Evolutionary conservation across 805 yeast genomes (phyloP).

Genomic region (Ogataea ramenticola): DNA sequence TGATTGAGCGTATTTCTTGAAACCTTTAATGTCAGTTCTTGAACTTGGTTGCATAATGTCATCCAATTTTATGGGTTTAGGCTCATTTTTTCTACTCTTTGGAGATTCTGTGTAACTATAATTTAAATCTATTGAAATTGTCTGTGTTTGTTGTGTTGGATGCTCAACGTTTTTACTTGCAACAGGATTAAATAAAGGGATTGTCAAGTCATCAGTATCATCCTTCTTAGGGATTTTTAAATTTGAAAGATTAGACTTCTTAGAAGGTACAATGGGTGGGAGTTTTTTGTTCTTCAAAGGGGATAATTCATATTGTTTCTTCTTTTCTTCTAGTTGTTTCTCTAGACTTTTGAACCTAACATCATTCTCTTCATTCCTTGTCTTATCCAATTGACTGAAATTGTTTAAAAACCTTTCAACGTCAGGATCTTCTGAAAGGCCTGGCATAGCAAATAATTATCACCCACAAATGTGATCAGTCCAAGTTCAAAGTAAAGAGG

Average conservation of each 20-base stretch:
- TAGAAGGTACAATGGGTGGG: slow-evolving; percentile 22
- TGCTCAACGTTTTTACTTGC: background rate
- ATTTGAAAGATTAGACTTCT: slow-evolving; percentile 9
- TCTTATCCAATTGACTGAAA: slow-evolving; percentile 12
- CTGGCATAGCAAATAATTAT: too few relatives aligned
- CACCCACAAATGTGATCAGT: too few relatives aligned
- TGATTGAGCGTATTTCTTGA: background rate
- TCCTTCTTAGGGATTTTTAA: background rate
- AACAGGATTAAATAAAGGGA: background rate
- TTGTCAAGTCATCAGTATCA: too few relatives aligned
- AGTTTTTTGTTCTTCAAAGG: slow-evolving; percentile 15
- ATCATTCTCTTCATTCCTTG: slow-evolving; percentile 14
- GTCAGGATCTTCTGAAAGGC: slow-evolving; percentile 14
- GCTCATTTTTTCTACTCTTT: slow-evolving; percentile 8
- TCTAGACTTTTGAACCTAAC: slow-evolving; percentile 11
- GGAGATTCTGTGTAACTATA: slow-evolving; percentile 1
- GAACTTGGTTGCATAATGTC: slow-evolving; percentile 12
- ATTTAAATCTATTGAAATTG: slow-evolving; percentile 5
- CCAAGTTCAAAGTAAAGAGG: too few relatives aligned
- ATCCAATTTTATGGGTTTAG: slow-evolving; percentile 16
- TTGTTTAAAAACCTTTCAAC: slow-evolving; percentile 17
- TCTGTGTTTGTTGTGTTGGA: slow-evolving; percentile 3
- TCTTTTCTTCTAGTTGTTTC: slow-evolving; percentile 13
- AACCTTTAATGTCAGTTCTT: slow-evolving; percentile 2
- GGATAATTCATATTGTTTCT: slow-evolving; percentile 13